Evolutionary conservation across 176 grass and related monocot genomes (phyloP).

Genomic region (Urochloa ruziziensis): DNA sequence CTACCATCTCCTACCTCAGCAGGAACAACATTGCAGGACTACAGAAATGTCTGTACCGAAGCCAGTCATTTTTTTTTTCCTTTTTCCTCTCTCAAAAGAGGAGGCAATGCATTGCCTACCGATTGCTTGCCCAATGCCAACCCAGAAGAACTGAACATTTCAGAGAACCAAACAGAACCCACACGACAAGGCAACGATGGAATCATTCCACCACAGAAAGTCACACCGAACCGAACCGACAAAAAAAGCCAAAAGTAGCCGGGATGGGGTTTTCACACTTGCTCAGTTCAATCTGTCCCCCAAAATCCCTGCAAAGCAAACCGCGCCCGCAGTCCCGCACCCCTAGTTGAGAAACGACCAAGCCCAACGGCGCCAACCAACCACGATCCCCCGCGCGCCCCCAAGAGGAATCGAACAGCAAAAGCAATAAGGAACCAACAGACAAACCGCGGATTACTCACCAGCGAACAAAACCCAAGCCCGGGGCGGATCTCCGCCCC

Average conservation of each 20-base stretch:
- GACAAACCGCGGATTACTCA: neutral
- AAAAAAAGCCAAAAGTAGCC: neutral
- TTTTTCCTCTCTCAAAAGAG: no score
- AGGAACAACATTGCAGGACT: neutral
- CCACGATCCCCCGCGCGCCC: neutral
- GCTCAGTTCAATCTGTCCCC: neutral
- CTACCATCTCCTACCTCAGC: neutral
- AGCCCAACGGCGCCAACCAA: neutral
- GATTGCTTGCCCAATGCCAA: neutral
- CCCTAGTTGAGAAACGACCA: neutral
- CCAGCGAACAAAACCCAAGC: neutral
- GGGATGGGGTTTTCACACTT: neutral
- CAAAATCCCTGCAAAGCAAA: neutral
- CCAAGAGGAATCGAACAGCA: neutral
- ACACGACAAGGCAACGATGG: neutral
- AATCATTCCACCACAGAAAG: neutral
- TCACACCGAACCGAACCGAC: neutral
- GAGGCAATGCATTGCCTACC: neutral
- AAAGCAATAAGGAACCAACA: neutral
- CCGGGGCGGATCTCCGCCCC: neutral
- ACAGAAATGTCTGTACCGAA: neutral
- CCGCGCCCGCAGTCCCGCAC: neutral
- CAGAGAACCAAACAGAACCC: neutral
- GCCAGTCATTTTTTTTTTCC: neutral
- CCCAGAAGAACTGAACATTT: neutral